These are phyloP conservation scores for Ganoderma multipileum DNA, from an alignment of 1,284 basidiomycete species.

Conservation along the genomic window DNA sequence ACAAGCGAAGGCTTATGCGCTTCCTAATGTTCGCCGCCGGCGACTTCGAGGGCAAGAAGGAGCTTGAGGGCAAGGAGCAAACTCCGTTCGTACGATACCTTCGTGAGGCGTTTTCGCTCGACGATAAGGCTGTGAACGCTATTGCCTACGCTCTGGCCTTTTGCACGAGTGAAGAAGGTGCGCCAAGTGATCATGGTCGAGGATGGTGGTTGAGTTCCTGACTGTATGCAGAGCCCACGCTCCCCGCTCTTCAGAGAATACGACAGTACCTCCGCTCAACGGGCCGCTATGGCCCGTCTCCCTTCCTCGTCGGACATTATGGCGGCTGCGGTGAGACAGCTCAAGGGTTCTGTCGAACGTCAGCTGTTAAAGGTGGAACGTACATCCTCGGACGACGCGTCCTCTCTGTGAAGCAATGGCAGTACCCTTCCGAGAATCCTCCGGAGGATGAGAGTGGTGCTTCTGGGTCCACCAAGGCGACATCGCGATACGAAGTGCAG, in stretches of 20 bases:
- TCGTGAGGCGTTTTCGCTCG: slow-evolving; percentile 65
- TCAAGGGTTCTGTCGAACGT: slow-evolving; percentile 91
- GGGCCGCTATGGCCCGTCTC: slow-evolving; percentile 89
- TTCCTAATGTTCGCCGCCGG: slow-evolving; percentile 84
- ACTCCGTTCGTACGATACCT: slow-evolving; percentile 70
- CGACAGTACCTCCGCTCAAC: slow-evolving; percentile 79
- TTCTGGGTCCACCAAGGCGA: neutral
- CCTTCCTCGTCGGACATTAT: slow-evolving; percentile 94
- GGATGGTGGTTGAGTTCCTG: neutral
- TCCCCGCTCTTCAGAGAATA: slow-evolving; percentile 71
- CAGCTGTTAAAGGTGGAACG: slow-evolving; percentile 85
- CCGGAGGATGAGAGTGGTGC: slow-evolving; percentile 12
- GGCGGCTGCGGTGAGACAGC: slow-evolving; percentile 93
- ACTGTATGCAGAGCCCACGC: slow-evolving; percentile 59
- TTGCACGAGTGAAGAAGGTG: slow-evolving; percentile 62
- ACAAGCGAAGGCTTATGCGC: slow-evolving; percentile 94
- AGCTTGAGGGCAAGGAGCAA: slow-evolving; percentile 64
- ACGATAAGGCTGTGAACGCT: slow-evolving; percentile 60
- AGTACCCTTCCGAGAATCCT: slow-evolving; percentile 30
- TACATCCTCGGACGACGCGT: slow-evolving; percentile 83
- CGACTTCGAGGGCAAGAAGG: slow-evolving; percentile 71
- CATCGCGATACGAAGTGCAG: slow-evolving; percentile 49
- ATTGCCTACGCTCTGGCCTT: slow-evolving; percentile 80
- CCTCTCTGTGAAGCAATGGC: slow-evolving; percentile 40
- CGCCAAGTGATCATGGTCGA: neutral